These are phyloP conservation scores for Gynostemma pentaphyllum DNA, from an alignment of 306 rosid species.

Conservation along the genomic window DNA sequence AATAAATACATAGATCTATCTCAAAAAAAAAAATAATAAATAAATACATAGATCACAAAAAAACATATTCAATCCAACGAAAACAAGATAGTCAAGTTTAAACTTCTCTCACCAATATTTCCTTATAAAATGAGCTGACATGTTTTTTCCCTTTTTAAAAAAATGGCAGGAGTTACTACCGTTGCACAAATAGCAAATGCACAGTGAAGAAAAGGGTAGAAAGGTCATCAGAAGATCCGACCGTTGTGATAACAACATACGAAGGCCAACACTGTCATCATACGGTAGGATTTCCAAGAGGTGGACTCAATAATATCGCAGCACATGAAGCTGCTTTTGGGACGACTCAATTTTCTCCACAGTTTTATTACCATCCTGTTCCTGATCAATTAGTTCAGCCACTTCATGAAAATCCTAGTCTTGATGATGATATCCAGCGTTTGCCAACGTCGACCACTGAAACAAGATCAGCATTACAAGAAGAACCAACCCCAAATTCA, in stretches of 20 bases:
- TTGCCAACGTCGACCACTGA: constrained; percentile 10
- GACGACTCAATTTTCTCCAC: constrained; percentile 26
- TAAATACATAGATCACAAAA: too few species aligned
- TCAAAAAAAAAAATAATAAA: too few species aligned
- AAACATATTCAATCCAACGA: too few species aligned
- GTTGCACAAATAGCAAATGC: constrained; percentile 98
- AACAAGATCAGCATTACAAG: constrained; percentile 11
- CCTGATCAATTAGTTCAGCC: constrained; percentile 31
- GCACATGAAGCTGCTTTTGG: constrained; percentile 26
- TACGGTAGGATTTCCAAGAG: constrained; percentile 60
- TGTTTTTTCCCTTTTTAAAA: too few species aligned
- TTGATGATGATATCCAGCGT: too few species aligned
- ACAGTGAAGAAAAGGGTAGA: constrained; percentile 94
- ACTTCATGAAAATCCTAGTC: constrained; percentile 17
- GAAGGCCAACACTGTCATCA: constrained; percentile 98
- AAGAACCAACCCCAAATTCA: constrained; percentile 2
- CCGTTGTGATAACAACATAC: constrained; percentile 74
- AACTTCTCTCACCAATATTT: too few species aligned
- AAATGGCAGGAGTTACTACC: constrained; percentile 74
- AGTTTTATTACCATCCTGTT: constrained; percentile 40
- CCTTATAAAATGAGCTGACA: too few species aligned
- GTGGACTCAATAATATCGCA: constrained; percentile 32
- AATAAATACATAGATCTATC: too few species aligned
- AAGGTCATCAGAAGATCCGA: constrained; percentile 76
- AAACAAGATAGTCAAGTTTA: too few species aligned